Evolutionary conservation across 208 protist genomes (phyloP).

Genomic region (Trypanosoma congolense): DNA sequence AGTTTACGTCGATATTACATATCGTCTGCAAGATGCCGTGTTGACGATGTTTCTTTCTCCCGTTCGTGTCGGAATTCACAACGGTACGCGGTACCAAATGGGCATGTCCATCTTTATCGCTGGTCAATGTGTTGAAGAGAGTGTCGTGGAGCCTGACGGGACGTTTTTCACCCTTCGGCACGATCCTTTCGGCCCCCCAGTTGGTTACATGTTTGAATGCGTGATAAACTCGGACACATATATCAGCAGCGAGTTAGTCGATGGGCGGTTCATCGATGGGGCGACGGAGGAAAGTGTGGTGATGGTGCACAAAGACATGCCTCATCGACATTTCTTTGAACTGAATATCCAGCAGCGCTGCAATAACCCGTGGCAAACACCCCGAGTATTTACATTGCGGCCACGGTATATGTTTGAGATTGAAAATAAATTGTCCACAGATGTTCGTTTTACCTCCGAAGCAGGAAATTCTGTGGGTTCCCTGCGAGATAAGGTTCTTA

Average conservation of each 20-base stretch:
- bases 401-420: conserved; percentile 20
- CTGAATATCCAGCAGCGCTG: conserved; percentile 10
- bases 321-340: conserved; percentile 25
- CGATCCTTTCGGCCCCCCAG: conserved; percentile 16
- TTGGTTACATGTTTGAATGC: conserved; percentile 19
- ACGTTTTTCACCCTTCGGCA: conserved; percentile 16
- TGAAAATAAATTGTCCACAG: conserved; percentile 17
- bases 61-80: conserved; percentile 16
- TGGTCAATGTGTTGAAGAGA: conserved; percentile 9
- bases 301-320: conserved; percentile 20
- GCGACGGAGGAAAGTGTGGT: conserved; percentile 16
- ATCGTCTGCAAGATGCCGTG: conserved; percentile 13
- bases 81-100: conserved; percentile 20
- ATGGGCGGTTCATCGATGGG: conserved; percentile 8
- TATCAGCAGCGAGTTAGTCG: conserved; percentile 12
- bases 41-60: conserved; percentile 20
- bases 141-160: conserved; percentile 5
- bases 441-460: conserved; percentile 22
- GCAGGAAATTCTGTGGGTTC: conserved; percentile 21
- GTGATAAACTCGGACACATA: conserved; percentile 3
- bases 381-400: conserved; percentile 6
- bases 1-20: conserved; percentile 26
- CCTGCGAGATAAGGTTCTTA: conserved; percentile 11
- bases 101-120: conserved; percentile 10
- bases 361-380: background rate